These are phyloP conservation scores for Fusarium chlamydosporum DNA, from an alignment of 2,329 filamentous ascomycete species.

Conservation along the genomic window DNA sequence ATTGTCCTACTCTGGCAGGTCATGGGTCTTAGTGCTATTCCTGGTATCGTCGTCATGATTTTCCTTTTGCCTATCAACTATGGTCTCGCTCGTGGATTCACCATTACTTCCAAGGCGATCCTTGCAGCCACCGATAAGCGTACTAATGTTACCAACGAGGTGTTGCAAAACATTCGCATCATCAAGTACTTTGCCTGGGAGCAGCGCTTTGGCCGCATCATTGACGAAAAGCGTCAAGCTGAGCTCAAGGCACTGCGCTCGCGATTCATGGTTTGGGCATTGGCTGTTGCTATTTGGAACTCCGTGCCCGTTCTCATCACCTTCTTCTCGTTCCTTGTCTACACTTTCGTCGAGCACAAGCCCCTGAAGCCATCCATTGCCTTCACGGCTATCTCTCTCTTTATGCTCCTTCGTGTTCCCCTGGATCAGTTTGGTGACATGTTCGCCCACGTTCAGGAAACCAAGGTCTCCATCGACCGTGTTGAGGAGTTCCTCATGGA, in stretches of 20 bases:
- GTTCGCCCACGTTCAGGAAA: conserved; percentile 98
- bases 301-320: conserved; percentile 95
- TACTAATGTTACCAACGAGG: conserved; percentile 96
- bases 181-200: conserved; percentile 99
- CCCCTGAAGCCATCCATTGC: conserved; percentile 91
- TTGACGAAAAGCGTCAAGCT: conserved; percentile 86
- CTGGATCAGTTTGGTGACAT: conserved; percentile 97
- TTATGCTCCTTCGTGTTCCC: conserved; percentile 92
- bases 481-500: conserved; percentile 94
- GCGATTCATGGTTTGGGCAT: conserved; percentile 91
- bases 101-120: conserved; percentile 88
- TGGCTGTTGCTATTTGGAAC: conserved; percentile 95
- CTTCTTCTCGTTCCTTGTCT: conserved; percentile 94
- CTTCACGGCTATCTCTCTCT: conserved; percentile 96
- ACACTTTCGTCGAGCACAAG: conserved; percentile 91
- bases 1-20: conserved; percentile 88
- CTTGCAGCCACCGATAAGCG: conserved; percentile 94
- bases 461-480: conserved; percentile 95
- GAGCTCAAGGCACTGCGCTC: conserved; percentile 85
- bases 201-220: conserved; percentile 85
- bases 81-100: conserved; percentile 87
- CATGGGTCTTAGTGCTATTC: conserved; percentile 92
- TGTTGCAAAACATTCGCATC: conserved; percentile 96
- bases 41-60: conserved; percentile 91
- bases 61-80: conserved; percentile 92